A percentile compares a stretch with the other conserved stretches of the same genome.
phyloP scores from a whole-genome alignment of 805 yeast genomes.

The Candida alai region DNA sequence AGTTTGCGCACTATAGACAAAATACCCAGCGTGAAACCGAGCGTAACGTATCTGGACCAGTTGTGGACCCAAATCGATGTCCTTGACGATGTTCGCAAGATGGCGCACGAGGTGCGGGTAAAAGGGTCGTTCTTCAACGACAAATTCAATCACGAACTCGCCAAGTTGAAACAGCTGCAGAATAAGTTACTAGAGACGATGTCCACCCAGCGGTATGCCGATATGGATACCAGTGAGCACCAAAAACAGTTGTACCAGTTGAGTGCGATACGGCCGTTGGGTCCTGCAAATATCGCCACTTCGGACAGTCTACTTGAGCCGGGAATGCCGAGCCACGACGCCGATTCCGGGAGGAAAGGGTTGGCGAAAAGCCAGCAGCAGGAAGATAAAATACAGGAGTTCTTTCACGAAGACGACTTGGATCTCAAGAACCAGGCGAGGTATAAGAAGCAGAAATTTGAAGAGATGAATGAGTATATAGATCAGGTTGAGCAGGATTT shows the following conservation, averaged over 20 bases:
- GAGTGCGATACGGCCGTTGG: slow-evolving; percentile 1
- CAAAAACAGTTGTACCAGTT: slow-evolving; percentile 18
- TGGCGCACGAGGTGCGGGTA: slow-evolving; percentile 44
- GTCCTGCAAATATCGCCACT: background rate
- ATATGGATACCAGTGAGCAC: slow-evolving; percentile 15
- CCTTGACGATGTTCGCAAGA: slow-evolving; percentile 68
- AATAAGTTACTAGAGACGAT: slow-evolving; percentile 31
- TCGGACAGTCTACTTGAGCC: slow-evolving; percentile 2
- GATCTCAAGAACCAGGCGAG: slow-evolving; percentile 19
- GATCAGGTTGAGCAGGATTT: slow-evolving; percentile 46
- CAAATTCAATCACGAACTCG: slow-evolving; percentile 48
- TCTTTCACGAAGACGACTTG: slow-evolving; percentile 19
- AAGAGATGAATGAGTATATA: slow-evolving; percentile 47
- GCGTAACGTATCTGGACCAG: slow-evolving; percentile 65
- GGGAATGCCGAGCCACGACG: slow-evolving; percentile 16
- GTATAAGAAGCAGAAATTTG: slow-evolving; percentile 50
- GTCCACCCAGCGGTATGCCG: slow-evolving; percentile 25
- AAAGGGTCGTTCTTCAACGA: slow-evolving; percentile 50
- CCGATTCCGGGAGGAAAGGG: slow-evolving; percentile 5
- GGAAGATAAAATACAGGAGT: slow-evolving; percentile 19
- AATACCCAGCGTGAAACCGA: slow-evolving; percentile 53
- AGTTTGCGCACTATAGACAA: slow-evolving; percentile 38
- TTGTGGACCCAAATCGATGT: slow-evolving; percentile 88
- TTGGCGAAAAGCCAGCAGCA: slow-evolving; percentile 27
- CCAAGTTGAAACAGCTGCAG: slow-evolving; percentile 56